Evolutionary conservation across 345 rosid genomes (phyloP).

Genomic region (Cardamine resedifolia): DNA sequence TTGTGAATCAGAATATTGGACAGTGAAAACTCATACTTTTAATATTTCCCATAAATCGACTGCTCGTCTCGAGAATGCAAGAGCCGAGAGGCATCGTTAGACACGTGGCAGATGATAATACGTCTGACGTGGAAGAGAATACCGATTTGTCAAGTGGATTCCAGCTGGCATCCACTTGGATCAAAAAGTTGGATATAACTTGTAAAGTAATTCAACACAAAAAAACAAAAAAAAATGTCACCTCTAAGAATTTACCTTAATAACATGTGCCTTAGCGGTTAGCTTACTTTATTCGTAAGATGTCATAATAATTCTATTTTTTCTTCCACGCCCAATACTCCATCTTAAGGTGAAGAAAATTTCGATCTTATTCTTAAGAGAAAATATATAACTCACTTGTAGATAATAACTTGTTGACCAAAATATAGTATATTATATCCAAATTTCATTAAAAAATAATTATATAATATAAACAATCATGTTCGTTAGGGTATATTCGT

Average conservation of each 20-base stretch:
- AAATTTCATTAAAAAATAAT: no score
- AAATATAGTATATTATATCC: no score
- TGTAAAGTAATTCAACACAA: neutral
- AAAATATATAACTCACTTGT: neutral
- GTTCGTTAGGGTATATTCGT: slow-evolving; percentile 26
- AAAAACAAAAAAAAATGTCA: neutral
- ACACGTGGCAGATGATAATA: slow-evolving; percentile 17
- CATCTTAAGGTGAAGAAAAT: neutral
- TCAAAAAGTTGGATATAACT: slow-evolving; percentile 23
- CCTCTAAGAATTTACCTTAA: neutral
- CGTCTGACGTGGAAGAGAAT: slow-evolving; percentile 11
- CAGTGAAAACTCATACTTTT: slow-evolving; percentile 4
- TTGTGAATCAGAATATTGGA: slow-evolving; percentile 21
- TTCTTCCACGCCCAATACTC: neutral
- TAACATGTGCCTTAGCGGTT: slow-evolving; percentile 6
- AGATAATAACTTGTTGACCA: neutral
- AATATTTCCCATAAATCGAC: neutral
- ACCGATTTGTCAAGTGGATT: slow-evolving; percentile 22
- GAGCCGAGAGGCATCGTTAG: neutral
- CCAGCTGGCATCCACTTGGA: slow-evolving; percentile 32
- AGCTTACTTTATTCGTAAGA: slow-evolving; percentile 15
- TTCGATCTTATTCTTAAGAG: neutral
- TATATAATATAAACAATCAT: no score
- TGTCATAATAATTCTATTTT: neutral
- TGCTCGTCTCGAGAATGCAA: slow-evolving; percentile 1